These are phyloP conservation scores for Ustilago crameri DNA, from an alignment of 1,284 basidiomycete species.

Conservation along the genomic window DNA sequence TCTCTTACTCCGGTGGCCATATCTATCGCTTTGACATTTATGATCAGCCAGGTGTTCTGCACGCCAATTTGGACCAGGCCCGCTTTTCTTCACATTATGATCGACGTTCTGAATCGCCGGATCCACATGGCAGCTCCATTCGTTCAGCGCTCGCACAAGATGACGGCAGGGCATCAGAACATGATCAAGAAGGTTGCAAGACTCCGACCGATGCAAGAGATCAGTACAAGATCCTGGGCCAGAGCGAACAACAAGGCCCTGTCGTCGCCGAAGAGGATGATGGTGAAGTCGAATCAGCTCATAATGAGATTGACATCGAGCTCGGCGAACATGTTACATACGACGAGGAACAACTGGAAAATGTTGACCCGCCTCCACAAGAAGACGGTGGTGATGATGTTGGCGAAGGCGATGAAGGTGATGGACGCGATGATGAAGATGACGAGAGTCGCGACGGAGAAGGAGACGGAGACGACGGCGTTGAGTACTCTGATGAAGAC, in stretches of 20 bases:
- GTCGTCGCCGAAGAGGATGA: not conserved
- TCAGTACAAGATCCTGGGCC: not conserved
- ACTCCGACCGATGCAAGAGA: not conserved
- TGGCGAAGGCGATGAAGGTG: not conserved
- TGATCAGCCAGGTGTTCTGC: slow-evolving; percentile 42
- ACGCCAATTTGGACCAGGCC: slow-evolving; percentile 24
- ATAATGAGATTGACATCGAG: not conserved
- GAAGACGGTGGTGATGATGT: not conserved
- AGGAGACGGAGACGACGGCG: not conserved
- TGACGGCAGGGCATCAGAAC: not conserved
- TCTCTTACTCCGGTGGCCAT: slow-evolving; percentile 58
- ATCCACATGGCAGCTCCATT: not conserved
- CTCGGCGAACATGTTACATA: not conserved
- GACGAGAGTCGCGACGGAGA: slow-evolving; percentile 1
- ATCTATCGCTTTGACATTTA: slow-evolving; percentile 66
- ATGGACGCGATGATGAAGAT: slow-evolving; percentile 1
- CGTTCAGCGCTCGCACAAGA: not conserved
- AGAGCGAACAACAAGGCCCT: not conserved
- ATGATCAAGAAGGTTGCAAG: not conserved
- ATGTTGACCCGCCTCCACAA: not conserved
- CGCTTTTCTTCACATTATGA: slow-evolving; percentile 10
- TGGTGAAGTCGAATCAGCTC: not conserved
- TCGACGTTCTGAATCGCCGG: slow-evolving; percentile 10
- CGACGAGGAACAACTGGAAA: slow-evolving; percentile 2
- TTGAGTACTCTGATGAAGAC: slow-evolving; percentile 1